phyloP scores from a whole-genome alignment of 371 early-diverging fungal species.

The Mortierella sp. region DNA sequence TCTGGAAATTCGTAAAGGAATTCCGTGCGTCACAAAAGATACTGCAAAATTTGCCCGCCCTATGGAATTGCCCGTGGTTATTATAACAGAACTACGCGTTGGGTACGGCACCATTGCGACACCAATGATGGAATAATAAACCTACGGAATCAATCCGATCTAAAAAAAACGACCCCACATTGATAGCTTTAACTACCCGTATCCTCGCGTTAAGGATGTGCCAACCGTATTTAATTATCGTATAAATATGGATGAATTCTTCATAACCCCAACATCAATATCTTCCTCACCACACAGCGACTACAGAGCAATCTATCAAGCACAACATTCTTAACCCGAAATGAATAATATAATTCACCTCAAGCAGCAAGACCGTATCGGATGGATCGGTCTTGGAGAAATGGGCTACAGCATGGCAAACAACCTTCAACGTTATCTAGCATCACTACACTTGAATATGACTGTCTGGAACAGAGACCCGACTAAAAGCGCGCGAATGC shows the following conservation, averaged over 20 bases:
- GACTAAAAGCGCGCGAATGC: conserved; percentile 40
- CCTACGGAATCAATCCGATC: neutral
- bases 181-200: neutral
- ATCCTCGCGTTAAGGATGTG: neutral
- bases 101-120: neutral
- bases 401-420: conserved; percentile 56
- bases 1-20: neutral
- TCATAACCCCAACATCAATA: neutral
- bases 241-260: neutral
- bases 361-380: conserved; percentile 51
- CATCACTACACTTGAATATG: conserved; percentile 33
- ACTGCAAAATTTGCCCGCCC: conserved; percentile 13
- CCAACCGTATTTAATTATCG: neutral
- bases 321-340: neutral
- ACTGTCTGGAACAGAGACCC: conserved; percentile 55
- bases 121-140: neutral
- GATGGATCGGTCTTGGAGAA: conserved; percentile 55
- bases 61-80: conserved; percentile 2
- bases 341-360: conserved; percentile 43
- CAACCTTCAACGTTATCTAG: conserved; percentile 57
- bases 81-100: neutral
- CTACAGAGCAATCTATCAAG: neutral
- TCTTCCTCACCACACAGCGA: neutral
- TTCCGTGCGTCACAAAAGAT: neutral
- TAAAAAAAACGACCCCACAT: neutral